phyloP scores from a whole-genome alignment of 495 filamentous ascomycete genomes.

The Talaromyces nanjingensis region DNA sequence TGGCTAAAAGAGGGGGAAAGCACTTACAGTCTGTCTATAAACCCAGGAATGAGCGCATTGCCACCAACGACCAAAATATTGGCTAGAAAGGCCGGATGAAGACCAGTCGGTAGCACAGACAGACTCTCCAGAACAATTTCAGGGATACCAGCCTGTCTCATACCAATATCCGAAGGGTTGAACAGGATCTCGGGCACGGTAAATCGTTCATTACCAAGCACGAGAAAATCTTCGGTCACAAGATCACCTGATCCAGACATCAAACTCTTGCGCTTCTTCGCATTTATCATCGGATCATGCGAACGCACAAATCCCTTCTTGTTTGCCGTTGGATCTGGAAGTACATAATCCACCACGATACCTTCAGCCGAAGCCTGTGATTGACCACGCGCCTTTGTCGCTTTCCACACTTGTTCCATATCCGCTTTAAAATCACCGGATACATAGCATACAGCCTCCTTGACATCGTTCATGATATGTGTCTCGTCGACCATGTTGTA shows the following conservation, averaged over 20 bases:
- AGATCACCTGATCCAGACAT: slow-evolving; percentile 46
- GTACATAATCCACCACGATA: slow-evolving; percentile 86
- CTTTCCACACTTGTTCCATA: slow-evolving; percentile 79
- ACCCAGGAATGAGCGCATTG: slow-evolving; percentile 71
- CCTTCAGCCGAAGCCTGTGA: slow-evolving; percentile 41
- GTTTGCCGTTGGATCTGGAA: slow-evolving; percentile 80
- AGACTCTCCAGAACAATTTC: slow-evolving; percentile 77
- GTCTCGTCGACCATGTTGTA: slow-evolving; percentile 93
- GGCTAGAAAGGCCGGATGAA: slow-evolving; percentile 72
- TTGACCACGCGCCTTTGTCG: slow-evolving; percentile 45
- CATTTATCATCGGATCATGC: slow-evolving; percentile 60
- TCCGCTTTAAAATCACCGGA: slow-evolving; percentile 71
- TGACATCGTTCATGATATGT: slow-evolving; percentile 90
- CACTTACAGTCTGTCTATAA: slow-evolving; percentile 66
- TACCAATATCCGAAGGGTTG: slow-evolving; percentile 75
- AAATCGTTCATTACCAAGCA: slow-evolving; percentile 88
- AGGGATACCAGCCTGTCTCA: slow-evolving; percentile 76
- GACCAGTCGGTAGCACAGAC: slow-evolving; percentile 61
- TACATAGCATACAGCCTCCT: slow-evolving; percentile 83
- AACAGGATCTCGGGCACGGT: slow-evolving; percentile 86
- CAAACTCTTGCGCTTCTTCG: slow-evolving; percentile 51
- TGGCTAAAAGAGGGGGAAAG: neutral
- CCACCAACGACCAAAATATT: slow-evolving; percentile 90
- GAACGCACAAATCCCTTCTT: slow-evolving; percentile 67
- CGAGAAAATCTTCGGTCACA: slow-evolving; percentile 71